A percentile compares a stretch with the other conserved stretches of the same genome.
Conservation (phyloP, 495 filamentous ascomycete species). For the Alectoria sarmentosa region DNA sequence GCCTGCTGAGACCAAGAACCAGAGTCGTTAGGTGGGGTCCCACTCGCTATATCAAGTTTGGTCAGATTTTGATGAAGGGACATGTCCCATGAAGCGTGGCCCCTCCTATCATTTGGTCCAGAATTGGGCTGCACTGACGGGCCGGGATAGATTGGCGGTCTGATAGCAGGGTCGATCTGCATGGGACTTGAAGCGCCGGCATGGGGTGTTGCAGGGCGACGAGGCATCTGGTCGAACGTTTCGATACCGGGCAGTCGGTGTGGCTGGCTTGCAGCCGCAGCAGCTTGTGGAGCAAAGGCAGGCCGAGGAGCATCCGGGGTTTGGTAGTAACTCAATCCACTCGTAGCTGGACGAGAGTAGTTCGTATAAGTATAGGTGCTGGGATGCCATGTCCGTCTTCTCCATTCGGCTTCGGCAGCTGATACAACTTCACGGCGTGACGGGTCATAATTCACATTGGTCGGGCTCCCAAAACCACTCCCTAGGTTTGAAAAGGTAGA, state of each 20-base stretch:
- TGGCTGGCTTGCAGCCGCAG: conserved; percentile 40
- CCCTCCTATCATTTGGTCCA: conserved; percentile 52
- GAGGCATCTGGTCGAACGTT: conserved; percentile 70
- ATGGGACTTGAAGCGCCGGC: conserved; percentile 59
- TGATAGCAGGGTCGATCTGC: conserved; percentile 52
- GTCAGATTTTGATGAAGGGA: conserved; percentile 66
- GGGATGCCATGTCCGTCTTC: conserved; percentile 85
- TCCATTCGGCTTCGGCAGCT: conserved; percentile 65
- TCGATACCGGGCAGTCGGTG: conserved; percentile 81
- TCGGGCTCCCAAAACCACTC: conserved; percentile 64
- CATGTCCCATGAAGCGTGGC: conserved; percentile 66
- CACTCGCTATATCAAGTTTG: conserved; percentile 59
- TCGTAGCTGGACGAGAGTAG: conserved; percentile 55
- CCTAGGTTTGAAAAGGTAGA: conserved; percentile 48
- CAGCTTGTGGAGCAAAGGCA: conserved; percentile 42
- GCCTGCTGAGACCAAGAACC: conserved; percentile 47
- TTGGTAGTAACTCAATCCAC: conserved; percentile 50
- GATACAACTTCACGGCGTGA: conserved; percentile 55
- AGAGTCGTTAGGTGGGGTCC: conserved; percentile 49
- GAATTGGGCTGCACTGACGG: conserved; percentile 43
- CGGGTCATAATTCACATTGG: conserved; percentile 55
- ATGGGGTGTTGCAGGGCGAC: conserved; percentile 54
- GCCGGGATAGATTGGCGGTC: conserved; percentile 34
- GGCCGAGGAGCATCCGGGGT: conserved; percentile 52
- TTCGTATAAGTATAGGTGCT: conserved; percentile 57